Evolutionary conservation across 768 basidiomycete species (phyloP), one percentile per base, ranked within the genome.

Genomic region (Ramaria sp.): DNA sequence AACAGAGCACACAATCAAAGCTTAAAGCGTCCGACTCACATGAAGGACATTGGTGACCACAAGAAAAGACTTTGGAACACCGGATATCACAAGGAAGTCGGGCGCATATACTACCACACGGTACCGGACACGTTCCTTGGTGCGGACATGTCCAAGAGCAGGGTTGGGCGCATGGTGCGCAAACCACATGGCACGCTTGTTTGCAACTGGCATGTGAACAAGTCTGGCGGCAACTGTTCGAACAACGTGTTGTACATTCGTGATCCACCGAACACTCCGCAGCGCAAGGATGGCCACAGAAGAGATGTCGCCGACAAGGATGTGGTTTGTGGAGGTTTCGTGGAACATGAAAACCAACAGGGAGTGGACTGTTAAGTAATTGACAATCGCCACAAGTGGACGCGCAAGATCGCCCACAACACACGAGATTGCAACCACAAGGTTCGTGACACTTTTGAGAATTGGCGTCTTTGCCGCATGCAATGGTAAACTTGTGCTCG

Each of bases 21-120:
- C n/a, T 15, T 31, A 10, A 20, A n/a, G 7, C 46, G 20, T 22
- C 7, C 20, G 22, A 64, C 72, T 51, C 63, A 86, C 85, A 77
- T 37, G 84, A 86, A 15, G 83, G 81, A 60, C 86, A 88, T 37
- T 61, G 70, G 64, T 86, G 84, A 10, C 83, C 82, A 64, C 86
- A 88, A 6, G 41, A 1, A 11, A 88, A 71, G 0, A 53, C n/a
- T 12, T 71, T 71, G 13, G 67, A 60, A 57, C 86, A 88, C 0
- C 73, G 75, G 47, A 66, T 54, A 59, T 87, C 80, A 60, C 85
- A 86, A 1, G 86, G 86, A 1, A 84, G 65, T 3, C 84, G 75
- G 3, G 78, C 71, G 64, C 86, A 88, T 20, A 83, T 72, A 22
- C 84, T 86, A 13, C 84, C 83, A 62, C 86, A 87, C 0, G 83